A percentile compares a stretch with the other conserved stretches of the same genome.
Conservation (phyloP, 2,329 filamentous ascomycete genomes). For the Exophiala sp. region DNA sequence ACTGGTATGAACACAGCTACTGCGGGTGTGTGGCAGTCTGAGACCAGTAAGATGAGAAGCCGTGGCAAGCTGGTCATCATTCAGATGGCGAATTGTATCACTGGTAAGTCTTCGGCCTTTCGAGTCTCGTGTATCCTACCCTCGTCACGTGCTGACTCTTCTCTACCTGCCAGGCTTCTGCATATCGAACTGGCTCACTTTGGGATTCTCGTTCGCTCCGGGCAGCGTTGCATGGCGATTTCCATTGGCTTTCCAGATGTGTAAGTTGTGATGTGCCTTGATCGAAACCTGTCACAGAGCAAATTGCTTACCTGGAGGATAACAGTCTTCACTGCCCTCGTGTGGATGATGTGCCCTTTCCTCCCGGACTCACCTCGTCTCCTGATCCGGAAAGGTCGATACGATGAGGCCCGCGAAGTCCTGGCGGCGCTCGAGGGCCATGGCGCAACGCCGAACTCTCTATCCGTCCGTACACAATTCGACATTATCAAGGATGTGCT, state of each 20-base stretch:
- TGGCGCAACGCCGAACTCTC: slow-evolving; percentile 31
- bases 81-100: slow-evolving; percentile 50
- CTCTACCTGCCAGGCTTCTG: slow-evolving; percentile 31
- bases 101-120: slow-evolving; percentile 26
- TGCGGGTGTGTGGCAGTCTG: slow-evolving; percentile 41
- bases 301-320: no score
- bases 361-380: slow-evolving; percentile 54
- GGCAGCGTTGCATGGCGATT: slow-evolving; percentile 53
- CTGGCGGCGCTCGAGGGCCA: slow-evolving; percentile 35
- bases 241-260: slow-evolving; percentile 57
- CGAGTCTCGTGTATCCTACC: no score
- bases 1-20: slow-evolving; percentile 37
- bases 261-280: slow-evolving; percentile 6
- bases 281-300: no score
- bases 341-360: slow-evolving; percentile 38
- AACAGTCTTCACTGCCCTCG: slow-evolving; percentile 54
- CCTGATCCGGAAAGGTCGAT: slow-evolving; percentile 55
- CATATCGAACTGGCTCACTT: slow-evolving; percentile 50
- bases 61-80: slow-evolving; percentile 54
- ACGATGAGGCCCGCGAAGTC: slow-evolving; percentile 50
- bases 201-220: slow-evolving; percentile 52
- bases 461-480: slow-evolving; percentile 33
- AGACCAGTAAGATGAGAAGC: slow-evolving; percentile 50
- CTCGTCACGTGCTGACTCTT: no score
- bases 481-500: slow-evolving; percentile 38